Percentiles rank a stretch among this genome's conserved stretches.
These are phyloP conservation scores for Aureobasidium sp. DNA, from an alignment of 2,329 filamentous ascomycete species.

Conservation along the genomic window DNA sequence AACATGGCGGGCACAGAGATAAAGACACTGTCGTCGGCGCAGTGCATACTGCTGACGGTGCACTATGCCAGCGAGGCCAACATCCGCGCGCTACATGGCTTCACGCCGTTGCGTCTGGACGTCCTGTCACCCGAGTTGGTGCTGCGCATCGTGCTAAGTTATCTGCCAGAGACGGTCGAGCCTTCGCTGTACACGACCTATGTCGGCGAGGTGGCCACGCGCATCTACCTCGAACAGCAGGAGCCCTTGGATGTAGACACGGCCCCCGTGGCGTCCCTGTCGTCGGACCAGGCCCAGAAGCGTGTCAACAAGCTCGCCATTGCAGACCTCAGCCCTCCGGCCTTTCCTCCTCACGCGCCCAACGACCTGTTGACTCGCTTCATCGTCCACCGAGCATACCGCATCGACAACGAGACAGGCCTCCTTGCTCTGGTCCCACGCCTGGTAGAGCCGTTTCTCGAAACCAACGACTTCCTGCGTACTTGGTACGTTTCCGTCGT, in stretches of 20 bases:
- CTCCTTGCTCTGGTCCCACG: constrained; percentile 57
- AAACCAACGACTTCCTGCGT: constrained; percentile 50
- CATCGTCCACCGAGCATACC: constrained; percentile 57
- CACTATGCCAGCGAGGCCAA: constrained; percentile 60
- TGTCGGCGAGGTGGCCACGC: constrained; percentile 47
- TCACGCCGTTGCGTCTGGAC: constrained; percentile 48
- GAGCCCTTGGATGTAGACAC: constrained; percentile 43
- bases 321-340: constrained; percentile 45
- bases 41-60: constrained; percentile 63
- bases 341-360: constrained; percentile 39
- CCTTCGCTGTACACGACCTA: constrained; percentile 55
- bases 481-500: constrained; percentile 62
- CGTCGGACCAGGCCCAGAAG: constrained; percentile 55
- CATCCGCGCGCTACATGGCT: constrained; percentile 50
- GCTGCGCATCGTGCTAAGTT: constrained; percentile 65
- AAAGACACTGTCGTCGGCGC: constrained; percentile 49
- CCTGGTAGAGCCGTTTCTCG: constrained; percentile 61
- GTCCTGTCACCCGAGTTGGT: constrained; percentile 56
- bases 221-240: constrained; percentile 36
- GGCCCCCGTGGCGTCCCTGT: constrained; percentile 48
- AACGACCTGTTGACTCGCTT: constrained; percentile 54
- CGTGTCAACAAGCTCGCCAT: constrained; percentile 56
- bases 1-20: constrained; percentile 14
- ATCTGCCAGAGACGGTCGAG: constrained; percentile 61
- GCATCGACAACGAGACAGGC: constrained; percentile 64